These are phyloP conservation scores for Xylaria telfairii DNA, from an alignment of 495 filamentous ascomycete species.

Conservation along the genomic window DNA sequence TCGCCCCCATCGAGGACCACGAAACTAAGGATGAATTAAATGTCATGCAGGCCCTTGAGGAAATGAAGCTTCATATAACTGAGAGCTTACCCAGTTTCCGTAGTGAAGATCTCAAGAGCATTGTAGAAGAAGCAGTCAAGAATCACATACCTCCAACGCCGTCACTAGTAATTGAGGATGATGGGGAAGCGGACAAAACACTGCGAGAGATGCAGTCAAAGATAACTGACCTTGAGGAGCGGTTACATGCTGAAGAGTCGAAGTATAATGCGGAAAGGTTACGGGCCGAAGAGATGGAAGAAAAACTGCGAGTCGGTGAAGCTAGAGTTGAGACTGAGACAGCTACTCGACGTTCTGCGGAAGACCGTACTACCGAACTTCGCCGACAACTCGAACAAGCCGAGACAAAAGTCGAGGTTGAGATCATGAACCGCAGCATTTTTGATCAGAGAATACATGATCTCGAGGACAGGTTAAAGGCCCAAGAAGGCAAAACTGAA, in stretches of 20 bases:
- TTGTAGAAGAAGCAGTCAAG: constrained; percentile 65
- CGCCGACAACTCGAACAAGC: constrained; percentile 53
- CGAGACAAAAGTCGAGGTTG: constrained; percentile 57
- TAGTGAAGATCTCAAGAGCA: constrained; percentile 62
- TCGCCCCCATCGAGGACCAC: constrained; percentile 30
- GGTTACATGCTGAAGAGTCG: constrained; percentile 38
- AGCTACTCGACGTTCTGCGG: constrained; percentile 47
- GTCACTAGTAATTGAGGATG: constrained; percentile 36
- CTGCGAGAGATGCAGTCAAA: constrained; percentile 48
- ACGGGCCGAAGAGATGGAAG: constrained; percentile 47
- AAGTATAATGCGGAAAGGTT: constrained; percentile 38
- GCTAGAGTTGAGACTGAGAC: constrained; percentile 48
- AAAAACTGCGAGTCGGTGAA: constrained; percentile 52
- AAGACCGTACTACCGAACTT: constrained; percentile 51
- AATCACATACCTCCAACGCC: constrained; percentile 52
- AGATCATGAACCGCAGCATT: constrained; percentile 58
- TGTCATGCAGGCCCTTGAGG: constrained; percentile 47
- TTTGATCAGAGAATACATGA: constrained; percentile 54
- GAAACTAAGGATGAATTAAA: constrained; percentile 34
- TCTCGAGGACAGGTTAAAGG: constrained; percentile 50
- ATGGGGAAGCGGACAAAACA: constrained; percentile 45
- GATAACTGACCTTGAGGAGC: constrained; percentile 43
- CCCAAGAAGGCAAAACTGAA: constrained; percentile 50
- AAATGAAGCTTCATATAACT: constrained; percentile 57
- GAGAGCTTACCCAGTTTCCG: constrained; percentile 51